Evolutionary conservation across 2,329 filamentous ascomycete species (phyloP), one percentile per base, ranked within the genome.

Genomic region (Colletotrichum zoysiae): DNA sequence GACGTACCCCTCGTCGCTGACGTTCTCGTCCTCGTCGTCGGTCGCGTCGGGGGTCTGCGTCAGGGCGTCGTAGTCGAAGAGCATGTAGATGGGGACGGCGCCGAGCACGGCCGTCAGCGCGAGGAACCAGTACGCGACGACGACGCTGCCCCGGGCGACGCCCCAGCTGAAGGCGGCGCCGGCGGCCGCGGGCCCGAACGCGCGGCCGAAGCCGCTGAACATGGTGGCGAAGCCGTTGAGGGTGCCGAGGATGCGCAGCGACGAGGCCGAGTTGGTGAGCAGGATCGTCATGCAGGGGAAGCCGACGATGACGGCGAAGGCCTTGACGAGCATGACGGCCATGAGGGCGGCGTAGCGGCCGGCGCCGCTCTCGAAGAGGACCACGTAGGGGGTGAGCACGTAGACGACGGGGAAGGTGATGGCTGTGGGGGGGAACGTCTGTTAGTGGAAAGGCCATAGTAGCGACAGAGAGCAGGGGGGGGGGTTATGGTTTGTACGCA

Each of bases 221-320:
- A 92, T 93, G 0, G 95, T 97, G 0, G 94, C 95, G 73, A 97
- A 90, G 3, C 95, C 96, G 78, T 98, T 98, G 67, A 98, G 92
- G 0, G 93, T 95, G 3, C 96, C 96, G 1, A 98, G 89, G 1
- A 97, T 93, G 61, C 93, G 88, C 67, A 92, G 92, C 9, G 92
- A 95, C 0, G 95, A 94, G 0, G 95, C 93, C 20, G 94, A 92
- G 81, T 98, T 97, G 71, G 94, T 93, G 40, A 98, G 87, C 59
- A 98, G 86, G 76, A 98, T 98, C 7, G 94, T 97, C 35, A 89
- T 92, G 77, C 93, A 96, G 0, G 96, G 95, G 79, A 98, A 98
- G 0, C 92, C 92, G 77, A 98, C 92, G 74, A 97, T 96, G 71
- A 91, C 90, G 50, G 88, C 89, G 66, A 93, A 87, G 12, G 92